These are phyloP conservation scores for Albifimbria verrucaria DNA, from an alignment of 2,329 filamentous ascomycete species.

Conservation along the genomic window DNA sequence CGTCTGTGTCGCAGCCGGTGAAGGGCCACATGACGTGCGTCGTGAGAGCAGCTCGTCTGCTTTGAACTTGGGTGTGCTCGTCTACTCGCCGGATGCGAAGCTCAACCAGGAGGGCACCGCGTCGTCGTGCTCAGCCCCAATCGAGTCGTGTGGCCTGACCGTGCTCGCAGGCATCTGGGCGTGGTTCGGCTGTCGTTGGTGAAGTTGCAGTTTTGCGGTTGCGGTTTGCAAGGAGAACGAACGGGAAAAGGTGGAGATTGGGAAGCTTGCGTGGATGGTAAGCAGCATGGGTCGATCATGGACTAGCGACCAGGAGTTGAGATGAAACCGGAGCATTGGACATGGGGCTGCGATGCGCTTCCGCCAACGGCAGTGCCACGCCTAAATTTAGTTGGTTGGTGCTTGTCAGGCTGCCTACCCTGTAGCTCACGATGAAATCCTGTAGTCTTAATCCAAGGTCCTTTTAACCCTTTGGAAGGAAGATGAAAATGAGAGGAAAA, in stretches of 20 bases:
- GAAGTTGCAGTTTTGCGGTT: neutral
- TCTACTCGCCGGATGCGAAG: neutral
- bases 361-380: too few relatives aligned
- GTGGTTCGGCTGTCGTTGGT: neutral
- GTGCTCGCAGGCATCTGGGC: constrained; percentile 1
- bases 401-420: too few relatives aligned
- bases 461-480: too few relatives aligned
- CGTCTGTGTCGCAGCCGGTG: constrained; percentile 51
- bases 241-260: neutral
- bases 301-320: neutral
- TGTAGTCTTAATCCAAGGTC: too few relatives aligned
- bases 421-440: too few relatives aligned
- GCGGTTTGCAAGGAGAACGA: neutral
- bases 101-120: neutral
- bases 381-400: too few relatives aligned
- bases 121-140: constrained; percentile 1
- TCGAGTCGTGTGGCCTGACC: neutral
- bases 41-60: neutral
- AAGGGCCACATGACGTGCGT: constrained; percentile 31
- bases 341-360: too few relatives aligned
- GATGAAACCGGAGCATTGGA: neutral
- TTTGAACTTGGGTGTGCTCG: neutral
- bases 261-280: neutral
- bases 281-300: neutral
- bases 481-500: too few relatives aligned